A percentile compares a stretch with the other conserved stretches of the same genome.
phyloP scores from a whole-genome alignment of 2,329 filamentous ascomycete genomes.

The Colletotrichum sp. region DNA sequence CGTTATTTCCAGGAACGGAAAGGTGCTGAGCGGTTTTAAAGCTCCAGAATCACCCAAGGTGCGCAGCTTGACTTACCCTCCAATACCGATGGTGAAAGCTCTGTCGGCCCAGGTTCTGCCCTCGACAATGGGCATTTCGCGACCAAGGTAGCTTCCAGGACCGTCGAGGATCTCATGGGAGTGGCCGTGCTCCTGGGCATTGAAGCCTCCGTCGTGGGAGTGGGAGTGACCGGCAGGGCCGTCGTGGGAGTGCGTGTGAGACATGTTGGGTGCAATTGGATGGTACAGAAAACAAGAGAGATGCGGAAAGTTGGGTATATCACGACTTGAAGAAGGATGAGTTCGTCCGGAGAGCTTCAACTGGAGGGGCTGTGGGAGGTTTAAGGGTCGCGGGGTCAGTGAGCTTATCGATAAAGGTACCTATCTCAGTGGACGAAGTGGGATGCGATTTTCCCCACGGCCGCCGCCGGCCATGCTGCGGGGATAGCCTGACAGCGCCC shows the following conservation, averaged over 20 bases:
- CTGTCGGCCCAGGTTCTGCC: conserved; percentile 86
- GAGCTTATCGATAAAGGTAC: conserved; percentile 14
- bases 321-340: neutral
- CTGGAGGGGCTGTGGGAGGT: conserved; percentile 2
- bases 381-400: conserved; percentile 4
- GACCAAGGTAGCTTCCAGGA: conserved; percentile 85
- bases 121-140: conserved; percentile 93
- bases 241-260: conserved; percentile 57
- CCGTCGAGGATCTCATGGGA: conserved; percentile 95
- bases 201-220: conserved; percentile 60
- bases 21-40: neutral
- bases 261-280: conserved; percentile 23
- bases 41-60: neutral
- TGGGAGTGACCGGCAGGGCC: conserved; percentile 54
- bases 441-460: neutral
- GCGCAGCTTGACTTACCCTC: conserved; percentile 71
- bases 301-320: neutral
- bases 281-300: neutral
- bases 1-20: neutral
- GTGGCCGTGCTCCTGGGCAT: conserved; percentile 82
- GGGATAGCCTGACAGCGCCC: neutral
- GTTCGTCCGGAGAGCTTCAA: neutral
- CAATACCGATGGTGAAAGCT: conserved; percentile 97
- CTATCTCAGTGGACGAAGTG: neutral
- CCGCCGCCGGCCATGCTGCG: conserved; percentile 11